Evolutionary conservation across 345 rosid species (phyloP).

Genomic region (Eucalyptus melliodora): DNA sequence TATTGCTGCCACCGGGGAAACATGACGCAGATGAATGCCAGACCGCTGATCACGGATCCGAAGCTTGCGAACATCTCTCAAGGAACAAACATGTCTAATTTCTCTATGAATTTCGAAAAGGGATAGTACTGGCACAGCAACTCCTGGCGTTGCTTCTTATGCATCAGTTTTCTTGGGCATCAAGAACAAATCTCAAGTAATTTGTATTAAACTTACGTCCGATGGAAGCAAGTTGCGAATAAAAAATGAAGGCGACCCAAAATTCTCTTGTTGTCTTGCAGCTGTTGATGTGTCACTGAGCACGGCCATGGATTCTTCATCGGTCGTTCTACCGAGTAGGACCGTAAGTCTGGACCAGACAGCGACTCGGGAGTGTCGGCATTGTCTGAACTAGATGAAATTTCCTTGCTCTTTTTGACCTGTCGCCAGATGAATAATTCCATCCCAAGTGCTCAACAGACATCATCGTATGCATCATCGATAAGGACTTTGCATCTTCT

Average conservation of each 20-base stretch:
- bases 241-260: not conserved
- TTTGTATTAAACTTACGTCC: not conserved
- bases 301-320: not conserved
- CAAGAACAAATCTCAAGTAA: not conserved
- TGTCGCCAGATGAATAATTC: not conserved
- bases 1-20: not conserved
- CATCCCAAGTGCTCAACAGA: not conserved
- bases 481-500: not conserved
- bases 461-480: not conserved
- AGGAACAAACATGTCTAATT: not conserved
- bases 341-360: not conserved
- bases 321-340: not conserved
- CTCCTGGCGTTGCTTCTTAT: constrained; percentile 3
- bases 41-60: not conserved
- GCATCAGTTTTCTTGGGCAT: not conserved
- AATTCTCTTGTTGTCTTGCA: not conserved
- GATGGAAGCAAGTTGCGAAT: not conserved
- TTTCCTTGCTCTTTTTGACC: not conserved
- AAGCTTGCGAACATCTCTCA: not conserved
- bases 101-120: not conserved
- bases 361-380: not conserved
- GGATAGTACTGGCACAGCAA: not conserved
- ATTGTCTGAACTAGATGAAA: not conserved
- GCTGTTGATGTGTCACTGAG: not conserved
- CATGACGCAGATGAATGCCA: constrained; percentile 3